phyloP scores from a whole-genome alignment of 2,329 filamentous ascomycete genomes.

The Ceratocystis cacaofunesta region DNA sequence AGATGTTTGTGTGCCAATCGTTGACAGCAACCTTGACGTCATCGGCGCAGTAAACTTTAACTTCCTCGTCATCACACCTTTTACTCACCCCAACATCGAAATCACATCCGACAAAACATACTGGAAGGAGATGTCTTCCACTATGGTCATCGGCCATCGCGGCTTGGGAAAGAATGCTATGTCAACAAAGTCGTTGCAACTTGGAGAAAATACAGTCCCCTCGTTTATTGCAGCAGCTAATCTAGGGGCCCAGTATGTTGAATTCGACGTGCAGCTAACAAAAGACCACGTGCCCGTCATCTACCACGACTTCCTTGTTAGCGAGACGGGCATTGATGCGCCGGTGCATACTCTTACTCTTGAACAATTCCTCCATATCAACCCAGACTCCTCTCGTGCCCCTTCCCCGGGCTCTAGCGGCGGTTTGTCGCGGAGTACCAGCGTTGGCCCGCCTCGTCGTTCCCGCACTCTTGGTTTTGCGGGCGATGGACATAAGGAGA shows the following conservation, averaged over 20 bases:
- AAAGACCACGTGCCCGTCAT: constrained; percentile 97
- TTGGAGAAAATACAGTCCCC: constrained; percentile 89
- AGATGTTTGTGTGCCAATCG: constrained; percentile 80
- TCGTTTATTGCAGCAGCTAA: constrained; percentile 96
- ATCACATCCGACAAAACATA: constrained; percentile 85
- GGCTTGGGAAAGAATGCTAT: constrained; percentile 82
- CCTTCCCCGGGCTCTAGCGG: constrained; percentile 2
- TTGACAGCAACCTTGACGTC: constrained; percentile 71
- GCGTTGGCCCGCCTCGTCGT: constrained; percentile 29
- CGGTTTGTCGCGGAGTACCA: constrained; percentile 25
- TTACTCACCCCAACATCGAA: constrained; percentile 84
- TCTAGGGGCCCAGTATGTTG: constrained; percentile 62
- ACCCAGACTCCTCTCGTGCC: constrained; percentile 31
- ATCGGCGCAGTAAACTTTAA: constrained; percentile 96
- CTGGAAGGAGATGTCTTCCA: constrained; percentile 82
- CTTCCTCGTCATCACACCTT: constrained; percentile 87
- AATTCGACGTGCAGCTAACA: constrained; percentile 89
- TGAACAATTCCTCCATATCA: constrained; percentile 89
- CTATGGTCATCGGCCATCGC: constrained; percentile 62
- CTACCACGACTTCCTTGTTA: constrained; percentile 96
- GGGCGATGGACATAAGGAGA: constrained; percentile 27
- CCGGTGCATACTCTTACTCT: constrained; percentile 89
- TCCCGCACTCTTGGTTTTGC: constrained; percentile 42
- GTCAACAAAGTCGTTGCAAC: constrained; percentile 71
- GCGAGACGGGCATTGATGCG: constrained; percentile 91